Evolutionary conservation across 208 protist genomes (phyloP).

Genomic region (Leishmania turanica): DNA sequence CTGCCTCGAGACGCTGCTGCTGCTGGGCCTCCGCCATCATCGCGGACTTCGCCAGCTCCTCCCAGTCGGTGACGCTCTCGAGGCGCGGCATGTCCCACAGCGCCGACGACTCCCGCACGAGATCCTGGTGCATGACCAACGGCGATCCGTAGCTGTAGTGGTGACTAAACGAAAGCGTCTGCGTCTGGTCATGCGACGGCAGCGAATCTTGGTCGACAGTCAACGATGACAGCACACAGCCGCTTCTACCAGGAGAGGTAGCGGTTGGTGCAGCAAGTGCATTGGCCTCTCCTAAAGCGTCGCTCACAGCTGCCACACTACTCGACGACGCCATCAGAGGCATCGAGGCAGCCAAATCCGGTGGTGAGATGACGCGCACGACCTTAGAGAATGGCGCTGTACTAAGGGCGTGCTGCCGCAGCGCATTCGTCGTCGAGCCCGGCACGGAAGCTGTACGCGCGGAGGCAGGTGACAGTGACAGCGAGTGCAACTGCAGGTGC

Average conservation of each 20-base stretch:
- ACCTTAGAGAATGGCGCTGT: neutral
- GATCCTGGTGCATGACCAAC: neutral
- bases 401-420: neutral
- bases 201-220: neutral
- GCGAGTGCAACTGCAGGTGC: neutral
- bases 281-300: neutral
- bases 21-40: constrained; percentile 14
- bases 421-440: neutral
- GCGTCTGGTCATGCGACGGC: neutral
- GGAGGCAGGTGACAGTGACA: neutral
- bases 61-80: constrained; percentile 26
- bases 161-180: neutral
- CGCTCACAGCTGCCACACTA: neutral
- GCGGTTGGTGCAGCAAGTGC: neutral
- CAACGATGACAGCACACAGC: neutral
- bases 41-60: constrained; percentile 14
- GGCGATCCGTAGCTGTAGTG: neutral
- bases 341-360: neutral
- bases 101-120: neutral
- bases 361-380: neutral
- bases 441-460: neutral
- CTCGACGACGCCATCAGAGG: neutral
- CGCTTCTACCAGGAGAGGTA: too few species aligned
- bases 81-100: constrained; percentile 16
- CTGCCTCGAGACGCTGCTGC: constrained; percentile 11